Conservation (phyloP, 176 grass and related monocot species). For the Avena atlantica region DNA sequence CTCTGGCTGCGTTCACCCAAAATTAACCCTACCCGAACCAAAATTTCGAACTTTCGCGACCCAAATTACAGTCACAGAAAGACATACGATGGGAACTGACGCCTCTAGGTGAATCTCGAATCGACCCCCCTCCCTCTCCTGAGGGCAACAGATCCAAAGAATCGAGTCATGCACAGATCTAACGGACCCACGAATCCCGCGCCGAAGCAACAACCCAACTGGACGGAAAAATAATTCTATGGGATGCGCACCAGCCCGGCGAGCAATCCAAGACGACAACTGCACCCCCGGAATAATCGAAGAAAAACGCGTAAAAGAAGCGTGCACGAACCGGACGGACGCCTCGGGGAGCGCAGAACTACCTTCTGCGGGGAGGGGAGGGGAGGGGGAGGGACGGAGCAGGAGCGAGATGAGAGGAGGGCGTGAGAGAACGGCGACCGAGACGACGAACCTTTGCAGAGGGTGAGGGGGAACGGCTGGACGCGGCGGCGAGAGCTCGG, state of each 20-base stretch:
- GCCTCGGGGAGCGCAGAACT: slow-evolving; percentile 23
- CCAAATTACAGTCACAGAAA: not conserved
- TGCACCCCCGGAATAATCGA: not conserved
- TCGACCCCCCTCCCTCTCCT: not conserved
- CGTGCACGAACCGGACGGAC: not conserved
- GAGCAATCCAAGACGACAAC: not conserved
- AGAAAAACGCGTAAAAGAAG: not conserved
- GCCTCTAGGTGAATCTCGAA: not conserved
- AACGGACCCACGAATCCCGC: not conserved
- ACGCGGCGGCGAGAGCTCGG: slow-evolving; percentile 61
- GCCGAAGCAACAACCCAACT: not conserved
- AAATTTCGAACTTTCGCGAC: not conserved
- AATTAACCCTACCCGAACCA: slow-evolving; percentile 10
- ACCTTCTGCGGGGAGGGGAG: not conserved
- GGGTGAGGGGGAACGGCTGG: slow-evolving; percentile 32
- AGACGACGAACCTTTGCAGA: slow-evolving; percentile 41
- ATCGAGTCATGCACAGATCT: not conserved
- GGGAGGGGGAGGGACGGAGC: not conserved
- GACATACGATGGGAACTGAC: not conserved
- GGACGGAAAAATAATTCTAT: not conserved
- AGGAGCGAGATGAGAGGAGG: not conserved
- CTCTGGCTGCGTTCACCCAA: not conserved
- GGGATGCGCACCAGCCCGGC: not conserved
- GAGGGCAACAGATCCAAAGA: slow-evolving; percentile 22
- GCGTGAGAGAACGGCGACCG: not conserved